phyloP scores from a whole-genome alignment of 2,329 filamentous ascomycete species.

The Hortaea sp. region DNA sequence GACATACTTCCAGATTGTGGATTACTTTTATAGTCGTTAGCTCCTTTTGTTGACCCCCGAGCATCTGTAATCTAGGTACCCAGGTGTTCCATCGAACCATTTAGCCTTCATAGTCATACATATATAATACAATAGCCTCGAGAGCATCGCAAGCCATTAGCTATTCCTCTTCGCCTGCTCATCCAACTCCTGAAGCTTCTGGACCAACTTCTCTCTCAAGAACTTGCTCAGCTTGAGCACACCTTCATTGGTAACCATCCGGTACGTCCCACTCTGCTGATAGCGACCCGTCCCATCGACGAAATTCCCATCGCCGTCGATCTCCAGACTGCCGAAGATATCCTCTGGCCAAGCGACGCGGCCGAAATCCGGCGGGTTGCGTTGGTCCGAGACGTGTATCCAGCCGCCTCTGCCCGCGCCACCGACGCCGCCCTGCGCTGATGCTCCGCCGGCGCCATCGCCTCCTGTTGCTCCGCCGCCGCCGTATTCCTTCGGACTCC shows the following conservation, averaged over 20 bases:
- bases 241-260: conserved; percentile 50
- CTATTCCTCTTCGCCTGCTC: conserved; percentile 16
- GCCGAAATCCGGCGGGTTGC: conserved; percentile 53
- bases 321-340: conserved; percentile 55
- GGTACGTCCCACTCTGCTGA: conserved; percentile 53
- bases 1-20: no score
- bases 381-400: conserved; percentile 52
- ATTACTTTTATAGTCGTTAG: no score
- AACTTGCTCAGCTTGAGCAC: conserved; percentile 33
- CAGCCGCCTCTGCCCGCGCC: conserved; percentile 50
- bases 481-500: conserved; percentile 16
- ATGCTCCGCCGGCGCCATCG: conserved; percentile 45
- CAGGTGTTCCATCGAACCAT: no score
- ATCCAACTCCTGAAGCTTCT: conserved; percentile 24
- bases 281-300: conserved; percentile 47
- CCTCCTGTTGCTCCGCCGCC: conserved; percentile 34
- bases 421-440: conserved; percentile 48
- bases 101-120: no score
- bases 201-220: conserved; percentile 23
- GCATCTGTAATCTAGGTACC: no score
- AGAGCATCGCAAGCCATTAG: neutral
- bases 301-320: conserved; percentile 49
- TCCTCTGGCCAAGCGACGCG: conserved; percentile 57
- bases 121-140: no score
- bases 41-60: no score